phyloP scores from a whole-genome alignment of 2,329 filamentous ascomycete genomes.

The Juglanconis oblonga region DNA sequence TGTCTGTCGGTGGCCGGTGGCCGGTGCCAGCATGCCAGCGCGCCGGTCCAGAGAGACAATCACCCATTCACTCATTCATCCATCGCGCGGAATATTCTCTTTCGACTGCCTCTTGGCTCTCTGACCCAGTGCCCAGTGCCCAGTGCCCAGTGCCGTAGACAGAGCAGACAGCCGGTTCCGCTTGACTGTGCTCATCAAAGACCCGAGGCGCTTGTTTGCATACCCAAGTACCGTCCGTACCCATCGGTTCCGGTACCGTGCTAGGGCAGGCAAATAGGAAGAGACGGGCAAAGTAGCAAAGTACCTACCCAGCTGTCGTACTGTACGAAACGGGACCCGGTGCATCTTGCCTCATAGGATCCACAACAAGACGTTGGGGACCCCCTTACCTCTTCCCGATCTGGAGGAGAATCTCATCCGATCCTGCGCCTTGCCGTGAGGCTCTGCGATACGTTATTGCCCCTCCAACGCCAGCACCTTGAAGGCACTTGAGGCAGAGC shows the following conservation, averaged over 20 bases:
- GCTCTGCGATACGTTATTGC: slow-evolving; percentile 11
- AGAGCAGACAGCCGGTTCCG: too few relatives aligned
- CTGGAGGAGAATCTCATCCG: slow-evolving; percentile 11
- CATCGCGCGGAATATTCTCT: too few relatives aligned
- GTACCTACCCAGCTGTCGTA: background rate
- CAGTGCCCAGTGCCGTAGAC: too few relatives aligned
- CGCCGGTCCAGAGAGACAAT: background rate
- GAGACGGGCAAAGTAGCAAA: background rate
- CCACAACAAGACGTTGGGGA: slow-evolving; percentile 3
- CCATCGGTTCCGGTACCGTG: background rate
- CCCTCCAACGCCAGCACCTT: background rate
- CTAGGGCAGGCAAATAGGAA: background rate
- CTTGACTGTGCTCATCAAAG: background rate
- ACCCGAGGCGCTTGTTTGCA: background rate
- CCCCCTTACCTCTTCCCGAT: slow-evolving; percentile 15
- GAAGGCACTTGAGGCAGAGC: background rate
- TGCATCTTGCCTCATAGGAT: slow-evolving; percentile 4
- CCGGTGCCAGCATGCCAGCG: background rate
- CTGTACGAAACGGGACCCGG: slow-evolving; percentile 5
- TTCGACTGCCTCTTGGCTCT: too few relatives aligned
- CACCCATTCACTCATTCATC: too few relatives aligned
- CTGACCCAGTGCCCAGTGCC: too few relatives aligned
- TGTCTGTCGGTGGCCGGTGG: background rate
- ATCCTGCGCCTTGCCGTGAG: slow-evolving; percentile 5
- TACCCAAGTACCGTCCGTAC: background rate